Conservation (phyloP, 2,329 filamentous ascomycete species). For the Penicillium olsonii region DNA sequence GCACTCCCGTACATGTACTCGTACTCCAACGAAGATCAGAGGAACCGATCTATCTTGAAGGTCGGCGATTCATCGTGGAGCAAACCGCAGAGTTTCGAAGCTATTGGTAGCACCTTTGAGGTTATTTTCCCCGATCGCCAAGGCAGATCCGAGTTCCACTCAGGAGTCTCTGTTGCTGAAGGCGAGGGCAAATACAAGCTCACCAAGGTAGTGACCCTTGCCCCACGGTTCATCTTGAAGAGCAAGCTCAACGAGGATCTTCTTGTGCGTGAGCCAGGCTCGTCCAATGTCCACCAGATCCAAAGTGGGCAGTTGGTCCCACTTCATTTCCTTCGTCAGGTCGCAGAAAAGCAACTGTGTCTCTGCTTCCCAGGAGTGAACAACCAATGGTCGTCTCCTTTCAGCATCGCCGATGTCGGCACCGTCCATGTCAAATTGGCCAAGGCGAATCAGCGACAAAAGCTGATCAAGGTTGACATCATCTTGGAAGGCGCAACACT, state of each 20-base stretch:
- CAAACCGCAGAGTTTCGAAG: constrained; percentile 96
- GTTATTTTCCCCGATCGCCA: constrained; percentile 75
- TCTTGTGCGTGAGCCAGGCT: constrained; percentile 87
- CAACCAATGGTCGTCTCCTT: constrained; percentile 96
- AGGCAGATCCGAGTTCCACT: constrained; percentile 78
- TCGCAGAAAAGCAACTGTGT: constrained; percentile 81
- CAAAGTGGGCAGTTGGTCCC: constrained; percentile 78
- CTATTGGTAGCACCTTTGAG: constrained; percentile 89
- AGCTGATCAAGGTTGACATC: constrained; percentile 82
- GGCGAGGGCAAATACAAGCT: constrained; percentile 98
- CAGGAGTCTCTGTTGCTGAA: constrained; percentile 84
- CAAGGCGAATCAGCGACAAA: constrained; percentile 85
- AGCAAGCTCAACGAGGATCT: constrained; percentile 90
- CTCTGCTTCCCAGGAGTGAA: constrained; percentile 91
- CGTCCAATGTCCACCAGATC: constrained; percentile 78
- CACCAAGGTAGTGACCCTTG: constrained; percentile 90
- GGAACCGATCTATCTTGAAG: constrained; percentile 85
- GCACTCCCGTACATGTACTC: constrained; percentile 95
- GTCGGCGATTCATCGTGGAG: constrained; percentile 93
- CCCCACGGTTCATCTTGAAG: constrained; percentile 89
- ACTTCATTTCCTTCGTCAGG: constrained; percentile 84
- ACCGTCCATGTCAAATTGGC: constrained; percentile 92
- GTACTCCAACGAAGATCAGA: constrained; percentile 81
- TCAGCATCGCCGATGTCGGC: constrained; percentile 94
- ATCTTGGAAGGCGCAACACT: constrained; percentile 91